Percentiles rank a stretch among this genome's conserved stretches.
phyloP scores from a whole-genome alignment of 345 rosid species.

The Aurinia saxatilis region DNA sequence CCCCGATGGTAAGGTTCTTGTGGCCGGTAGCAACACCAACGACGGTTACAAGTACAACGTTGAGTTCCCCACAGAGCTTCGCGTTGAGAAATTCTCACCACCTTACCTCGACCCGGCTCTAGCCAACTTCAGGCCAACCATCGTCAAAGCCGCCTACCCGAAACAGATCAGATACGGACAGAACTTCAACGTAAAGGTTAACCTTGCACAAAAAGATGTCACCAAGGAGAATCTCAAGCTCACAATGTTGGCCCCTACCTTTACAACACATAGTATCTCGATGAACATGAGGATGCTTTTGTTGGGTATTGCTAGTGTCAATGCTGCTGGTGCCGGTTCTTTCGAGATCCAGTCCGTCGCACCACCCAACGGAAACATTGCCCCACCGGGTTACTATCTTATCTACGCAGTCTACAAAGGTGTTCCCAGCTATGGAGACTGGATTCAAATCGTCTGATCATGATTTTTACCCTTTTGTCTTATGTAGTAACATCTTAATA shows the following conservation, averaged over 20 bases:
- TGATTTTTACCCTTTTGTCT: background rate
- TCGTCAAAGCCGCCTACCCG: constrained; percentile 3
- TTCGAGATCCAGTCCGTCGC: constrained; percentile 21
- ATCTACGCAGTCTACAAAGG: constrained; percentile 48
- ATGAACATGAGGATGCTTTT: constrained; percentile 58
- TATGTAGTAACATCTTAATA: constrained; percentile 7
- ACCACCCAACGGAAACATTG: constrained; percentile 38
- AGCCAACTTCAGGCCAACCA: constrained; percentile 28
- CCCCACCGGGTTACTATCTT: constrained; percentile 59
- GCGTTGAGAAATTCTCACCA: constrained; percentile 67
- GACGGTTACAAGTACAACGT: constrained; percentile 47
- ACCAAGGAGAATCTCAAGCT: constrained; percentile 25
- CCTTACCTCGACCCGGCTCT: constrained; percentile 50
- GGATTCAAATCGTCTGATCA: constrained; percentile 44
- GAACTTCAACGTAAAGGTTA: constrained; percentile 21
- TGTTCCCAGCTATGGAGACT: constrained; percentile 42
- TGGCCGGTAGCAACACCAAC: constrained; percentile 68
- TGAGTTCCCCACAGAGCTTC: constrained; percentile 61
- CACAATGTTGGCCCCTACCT: constrained; percentile 53
- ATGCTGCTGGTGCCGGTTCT: background rate
- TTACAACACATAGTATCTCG: constrained; percentile 59
- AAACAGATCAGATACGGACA: constrained; percentile 26
- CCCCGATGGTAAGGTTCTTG: constrained; percentile 53
- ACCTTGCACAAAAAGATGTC: background rate
- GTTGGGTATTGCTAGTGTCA: constrained; percentile 27